These are phyloP conservation scores for Serendipita sp. DNA, from an alignment of 768 basidiomycete genomes.

Conservation along the genomic window DNA sequence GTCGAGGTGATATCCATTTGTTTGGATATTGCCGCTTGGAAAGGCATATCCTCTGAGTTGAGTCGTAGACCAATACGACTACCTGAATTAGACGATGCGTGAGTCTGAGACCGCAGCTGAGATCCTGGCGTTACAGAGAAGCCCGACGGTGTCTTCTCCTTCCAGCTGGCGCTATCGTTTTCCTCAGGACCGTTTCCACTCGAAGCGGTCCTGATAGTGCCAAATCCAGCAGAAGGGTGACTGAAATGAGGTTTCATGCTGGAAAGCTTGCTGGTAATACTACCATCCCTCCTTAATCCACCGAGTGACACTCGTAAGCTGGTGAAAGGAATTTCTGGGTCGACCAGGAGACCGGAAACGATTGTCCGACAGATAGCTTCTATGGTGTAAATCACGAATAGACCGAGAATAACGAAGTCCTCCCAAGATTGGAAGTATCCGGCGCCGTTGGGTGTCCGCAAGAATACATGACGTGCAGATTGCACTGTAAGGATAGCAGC, in stretches of 20 bases:
- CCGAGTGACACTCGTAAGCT: constrained; percentile 13
- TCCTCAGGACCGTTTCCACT: background rate
- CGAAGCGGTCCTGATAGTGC: background rate
- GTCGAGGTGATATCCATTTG: constrained; percentile 25
- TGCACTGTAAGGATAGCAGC: constrained; percentile 72
- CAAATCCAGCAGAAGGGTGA: background rate
- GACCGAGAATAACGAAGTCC: constrained; percentile 65
- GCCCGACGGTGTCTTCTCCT: background rate
- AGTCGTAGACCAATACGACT: background rate
- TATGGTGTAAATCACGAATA: constrained; percentile 67
- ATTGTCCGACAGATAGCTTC: constrained; percentile 82
- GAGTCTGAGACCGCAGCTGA: background rate
- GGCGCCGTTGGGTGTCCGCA: constrained; percentile 14
- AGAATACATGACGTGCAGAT: constrained; percentile 47
- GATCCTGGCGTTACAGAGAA: background rate
- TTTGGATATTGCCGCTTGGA: background rate
- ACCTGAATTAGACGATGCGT: background rate
- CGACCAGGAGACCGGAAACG: constrained; percentile 76
- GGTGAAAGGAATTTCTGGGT: constrained; percentile 53
- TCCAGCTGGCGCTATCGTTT: background rate
- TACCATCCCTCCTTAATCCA: background rate
- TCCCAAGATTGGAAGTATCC: constrained; percentile 88
- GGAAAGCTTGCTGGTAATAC: background rate
- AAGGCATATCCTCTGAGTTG: background rate
- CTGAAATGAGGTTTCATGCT: background rate